Evolutionary conservation across 495 filamentous ascomycete genomes (phyloP), one percentile per base, ranked within the genome.

Genomic region (Penicillium bovifimosum): DNA sequence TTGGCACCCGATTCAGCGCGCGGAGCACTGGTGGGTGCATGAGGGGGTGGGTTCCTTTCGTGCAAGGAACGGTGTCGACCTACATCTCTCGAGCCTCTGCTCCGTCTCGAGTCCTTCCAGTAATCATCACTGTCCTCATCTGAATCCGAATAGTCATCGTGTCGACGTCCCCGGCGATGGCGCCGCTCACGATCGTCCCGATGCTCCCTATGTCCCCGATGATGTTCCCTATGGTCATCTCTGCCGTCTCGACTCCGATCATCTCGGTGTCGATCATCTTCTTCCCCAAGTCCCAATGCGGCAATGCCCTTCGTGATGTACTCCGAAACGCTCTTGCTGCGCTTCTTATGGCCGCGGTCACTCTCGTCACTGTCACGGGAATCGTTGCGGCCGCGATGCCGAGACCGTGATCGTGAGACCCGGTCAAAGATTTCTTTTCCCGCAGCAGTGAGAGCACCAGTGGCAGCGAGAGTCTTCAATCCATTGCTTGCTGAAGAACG

Each of bases 401-500:
- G 75, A 29, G 86, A 90, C 56, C 82, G 80, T 45, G 82, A 85
- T 45, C 80, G 83, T 6, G 63, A 65, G 48, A 77, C 67, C 50
- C 78, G 80, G 50, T 89, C 82, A 58, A 82, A 80, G 50, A 90
- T 73, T 54, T 90, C 87, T 70, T 96, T 96, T 44, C 83, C 90
- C 3, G 83, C 88, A 26, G 90, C 76, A 20, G 88, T 86, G n/a
- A 87, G 77, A 13, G 90, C 70, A 13, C 88, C 90, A 13, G 83
- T 83, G 1, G 87, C 83, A 26, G 86, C 87, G 13, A 90, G 71
- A n/a, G 83, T 80, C 38, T 84, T 86, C 24, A 80, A 63, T 32
- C 80, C 76, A 48, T 67, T 68, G 29, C 67, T 63, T 16, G 66
- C 61, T 8, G 74, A 76, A 43, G 69, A 68, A 16, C 56, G 57